These are phyloP conservation scores for Telfairia occidentalis DNA, from an alignment of 331 rosid genomes.

Conservation along the genomic window DNA sequence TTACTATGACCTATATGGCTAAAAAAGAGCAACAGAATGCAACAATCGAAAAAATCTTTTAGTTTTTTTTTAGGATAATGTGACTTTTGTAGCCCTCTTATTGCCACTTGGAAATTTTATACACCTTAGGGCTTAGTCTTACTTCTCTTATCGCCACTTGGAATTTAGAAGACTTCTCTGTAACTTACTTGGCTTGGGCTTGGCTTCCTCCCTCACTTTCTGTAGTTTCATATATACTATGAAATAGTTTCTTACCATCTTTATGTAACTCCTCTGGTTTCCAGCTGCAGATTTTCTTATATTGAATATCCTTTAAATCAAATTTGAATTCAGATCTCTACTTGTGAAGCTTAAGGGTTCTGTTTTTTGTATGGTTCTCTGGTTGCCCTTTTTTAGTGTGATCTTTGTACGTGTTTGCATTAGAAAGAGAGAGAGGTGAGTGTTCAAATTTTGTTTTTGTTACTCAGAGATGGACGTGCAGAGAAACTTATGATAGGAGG, in stretches of 20 bases:
- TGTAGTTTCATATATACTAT: too few species aligned
- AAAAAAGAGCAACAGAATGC: neutral
- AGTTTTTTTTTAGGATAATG: neutral
- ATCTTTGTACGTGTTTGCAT: neutral
- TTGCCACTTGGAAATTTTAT: neutral
- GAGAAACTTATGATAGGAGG: too few species aligned
- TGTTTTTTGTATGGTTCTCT: neutral
- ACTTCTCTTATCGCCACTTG: neutral
- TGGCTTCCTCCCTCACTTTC: neutral
- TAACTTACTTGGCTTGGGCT: neutral
- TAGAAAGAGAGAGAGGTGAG: neutral
- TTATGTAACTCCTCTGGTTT: neutral
- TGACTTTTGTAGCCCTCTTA: neutral
- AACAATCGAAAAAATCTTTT: neutral
- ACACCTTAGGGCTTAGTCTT: neutral
- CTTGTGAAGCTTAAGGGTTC: neutral
- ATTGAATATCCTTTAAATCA: neutral
- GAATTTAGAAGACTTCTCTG: neutral
- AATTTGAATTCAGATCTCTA: neutral
- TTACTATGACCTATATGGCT: neutral
- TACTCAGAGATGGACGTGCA: too few species aligned
- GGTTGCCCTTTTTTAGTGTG: neutral
- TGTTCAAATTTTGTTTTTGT: too few species aligned
- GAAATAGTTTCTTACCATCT: too few species aligned
- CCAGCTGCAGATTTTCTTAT: neutral